Evolutionary conservation across 352 stramenopile species (phyloP).

Genomic region (Globisporangium apiculatum): DNA sequence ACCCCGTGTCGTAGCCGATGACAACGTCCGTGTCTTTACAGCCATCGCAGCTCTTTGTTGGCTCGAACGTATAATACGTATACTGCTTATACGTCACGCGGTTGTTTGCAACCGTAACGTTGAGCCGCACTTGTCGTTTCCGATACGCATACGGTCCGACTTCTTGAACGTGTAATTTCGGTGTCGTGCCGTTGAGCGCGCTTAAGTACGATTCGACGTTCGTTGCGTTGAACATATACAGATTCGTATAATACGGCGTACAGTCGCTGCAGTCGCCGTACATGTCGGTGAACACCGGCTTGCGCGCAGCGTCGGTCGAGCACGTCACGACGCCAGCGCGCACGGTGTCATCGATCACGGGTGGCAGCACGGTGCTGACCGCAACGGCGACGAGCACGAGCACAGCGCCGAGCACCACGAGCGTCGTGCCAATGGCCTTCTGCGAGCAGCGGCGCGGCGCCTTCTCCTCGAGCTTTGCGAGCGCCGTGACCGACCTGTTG

Average conservation of each 20-base stretch:
- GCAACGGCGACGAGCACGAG: constrained; percentile 33
- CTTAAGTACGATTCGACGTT: constrained; percentile 57
- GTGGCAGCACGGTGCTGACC: constrained; percentile 43
- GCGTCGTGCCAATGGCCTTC: constrained; percentile 23
- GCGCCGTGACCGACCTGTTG: constrained; percentile 8
- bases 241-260: constrained; percentile 59
- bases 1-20: constrained; percentile 49
- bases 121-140: constrained; percentile 43
- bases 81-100: constrained; percentile 71
- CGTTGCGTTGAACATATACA: constrained; percentile 72
- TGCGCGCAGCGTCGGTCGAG: constrained; percentile 23
- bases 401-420: constrained; percentile 23
- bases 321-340: constrained; percentile 33
- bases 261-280: constrained; percentile 76
- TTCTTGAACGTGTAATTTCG: constrained; percentile 8
- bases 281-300: constrained; percentile 37
- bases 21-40: constrained; percentile 54
- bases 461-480: constrained; percentile 13
- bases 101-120: constrained; percentile 50
- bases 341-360: constrained; percentile 41
- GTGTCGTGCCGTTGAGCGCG: constrained; percentile 23
- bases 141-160: constrained; percentile 67
- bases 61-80: constrained; percentile 60
- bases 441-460: constrained; percentile 23
- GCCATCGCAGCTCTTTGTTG: constrained; percentile 36